Conservation (phyloP, 2,329 filamentous ascomycete genomes). For the Penicillium sp. region DNA sequence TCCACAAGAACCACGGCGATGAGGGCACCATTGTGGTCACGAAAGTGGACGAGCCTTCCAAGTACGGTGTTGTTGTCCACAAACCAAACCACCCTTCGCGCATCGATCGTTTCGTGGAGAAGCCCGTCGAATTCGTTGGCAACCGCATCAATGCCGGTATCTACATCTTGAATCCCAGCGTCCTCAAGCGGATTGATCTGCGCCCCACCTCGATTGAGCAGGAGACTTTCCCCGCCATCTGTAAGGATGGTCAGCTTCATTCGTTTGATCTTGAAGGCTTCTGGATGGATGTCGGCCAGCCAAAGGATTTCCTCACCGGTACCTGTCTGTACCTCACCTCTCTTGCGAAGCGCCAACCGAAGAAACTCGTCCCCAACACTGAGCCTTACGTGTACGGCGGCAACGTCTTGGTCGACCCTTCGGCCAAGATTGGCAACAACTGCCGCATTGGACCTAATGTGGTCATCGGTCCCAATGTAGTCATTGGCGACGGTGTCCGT, state of each 20-base stretch:
- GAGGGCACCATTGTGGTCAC: constrained; percentile 98
- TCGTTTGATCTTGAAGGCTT: constrained; percentile 95
- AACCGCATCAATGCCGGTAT: constrained; percentile 99
- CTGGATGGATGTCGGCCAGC: constrained; percentile 99
- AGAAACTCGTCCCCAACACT: constrained; percentile 66
- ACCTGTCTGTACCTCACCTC: constrained; percentile 95
- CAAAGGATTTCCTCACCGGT: constrained; percentile 94
- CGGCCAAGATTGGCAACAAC: constrained; percentile 95
- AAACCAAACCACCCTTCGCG: constrained; percentile 83
- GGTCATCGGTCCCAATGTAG: constrained; percentile 85
- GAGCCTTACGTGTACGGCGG: constrained; percentile 84
- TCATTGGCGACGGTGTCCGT: constrained; percentile 88
- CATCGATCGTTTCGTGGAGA: constrained; percentile 99
- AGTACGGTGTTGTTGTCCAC: constrained; percentile 98
- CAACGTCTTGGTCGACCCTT: constrained; percentile 90
- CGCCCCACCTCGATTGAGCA: constrained; percentile 97
- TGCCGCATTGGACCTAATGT: constrained; percentile 98
- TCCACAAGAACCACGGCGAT: constrained; percentile 87
- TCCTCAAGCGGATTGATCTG: constrained; percentile 87
- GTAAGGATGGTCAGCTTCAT: constrained; percentile 82
- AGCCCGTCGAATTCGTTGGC: constrained; percentile 95
- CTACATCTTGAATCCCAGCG: constrained; percentile 92
- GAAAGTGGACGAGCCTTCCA: constrained; percentile 97
- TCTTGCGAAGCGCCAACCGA: constrained; percentile 80
- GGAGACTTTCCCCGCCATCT: constrained; percentile 95